Conservation (phyloP, 768 basidiomycete species). For the Collybia sp. region DNA sequence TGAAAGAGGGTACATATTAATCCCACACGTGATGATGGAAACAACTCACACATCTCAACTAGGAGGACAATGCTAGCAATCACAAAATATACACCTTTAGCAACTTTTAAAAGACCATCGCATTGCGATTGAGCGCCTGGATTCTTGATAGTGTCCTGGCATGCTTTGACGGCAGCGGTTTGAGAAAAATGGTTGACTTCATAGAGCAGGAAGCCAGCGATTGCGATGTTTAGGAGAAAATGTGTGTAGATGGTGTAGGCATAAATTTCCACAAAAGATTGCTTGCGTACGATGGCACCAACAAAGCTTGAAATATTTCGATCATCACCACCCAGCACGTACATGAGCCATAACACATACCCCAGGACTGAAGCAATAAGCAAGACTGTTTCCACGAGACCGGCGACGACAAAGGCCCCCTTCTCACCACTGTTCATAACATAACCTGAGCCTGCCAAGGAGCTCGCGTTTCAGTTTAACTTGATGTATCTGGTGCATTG, state of each 20-base stretch:
- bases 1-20: background rate
- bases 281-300: slow-evolving; percentile 60
- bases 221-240: slow-evolving; percentile 48
- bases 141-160: slow-evolving; percentile 38
- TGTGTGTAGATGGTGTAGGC: slow-evolving; percentile 53
- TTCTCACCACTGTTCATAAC: slow-evolving; percentile 28
- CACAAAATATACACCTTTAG: slow-evolving; percentile 41
- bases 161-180: slow-evolving; percentile 36
- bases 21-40: slow-evolving; percentile 1
- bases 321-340: background rate
- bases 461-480: too few relatives aligned
- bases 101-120: slow-evolving; percentile 30
- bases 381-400: slow-evolving; percentile 48
- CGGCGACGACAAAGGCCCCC: slow-evolving; percentile 44
- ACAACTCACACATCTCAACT: slow-evolving; percentile 52
- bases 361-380: slow-evolving; percentile 52
- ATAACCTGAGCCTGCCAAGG: slow-evolving; percentile 19
- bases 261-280: slow-evolving; percentile 52
- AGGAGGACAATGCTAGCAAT: slow-evolving; percentile 40
- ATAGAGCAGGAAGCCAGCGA: slow-evolving; percentile 48
- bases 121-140: slow-evolving; percentile 40
- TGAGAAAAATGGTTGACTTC: slow-evolving; percentile 41
- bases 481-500: too few relatives aligned
- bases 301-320: slow-evolving; percentile 38
- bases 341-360: slow-evolving; percentile 26